phyloP scores from a whole-genome alignment of 2,329 filamentous ascomycete genomes.

The Penicillium sp. region DNA sequence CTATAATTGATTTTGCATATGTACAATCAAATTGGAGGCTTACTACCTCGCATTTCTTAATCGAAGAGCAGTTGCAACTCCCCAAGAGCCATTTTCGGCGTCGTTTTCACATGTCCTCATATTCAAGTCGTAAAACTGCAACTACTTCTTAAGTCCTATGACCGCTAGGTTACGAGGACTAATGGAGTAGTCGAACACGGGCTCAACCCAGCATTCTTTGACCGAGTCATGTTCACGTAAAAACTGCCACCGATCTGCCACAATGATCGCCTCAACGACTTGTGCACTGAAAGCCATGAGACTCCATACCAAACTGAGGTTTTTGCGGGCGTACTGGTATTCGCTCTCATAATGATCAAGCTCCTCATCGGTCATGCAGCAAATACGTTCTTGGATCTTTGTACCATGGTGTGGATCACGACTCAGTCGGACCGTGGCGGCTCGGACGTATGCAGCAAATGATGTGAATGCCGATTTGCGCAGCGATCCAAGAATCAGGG shows the following conservation, averaged over 20 bases:
- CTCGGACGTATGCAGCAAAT: slow-evolving; percentile 77
- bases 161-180: slow-evolving; percentile 93
- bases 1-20: too few relatives aligned
- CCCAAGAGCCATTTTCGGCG: too few relatives aligned
- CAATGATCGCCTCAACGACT: slow-evolving; percentile 87
- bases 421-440: slow-evolving; percentile 75
- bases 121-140: too few relatives aligned
- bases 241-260: slow-evolving; percentile 87
- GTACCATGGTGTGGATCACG: slow-evolving; percentile 64
- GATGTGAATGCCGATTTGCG: slow-evolving; percentile 77
- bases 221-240: slow-evolving; percentile 78
- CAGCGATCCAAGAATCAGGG: slow-evolving; percentile 80
- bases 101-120: too few relatives aligned
- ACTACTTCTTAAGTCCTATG: slow-evolving; percentile 78
- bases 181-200: slow-evolving; percentile 83
- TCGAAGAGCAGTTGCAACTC: too few relatives aligned
- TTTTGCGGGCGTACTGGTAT: slow-evolving; percentile 72
- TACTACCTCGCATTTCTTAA: too few relatives aligned
- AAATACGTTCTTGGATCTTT: slow-evolving; percentile 69
- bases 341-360: slow-evolving; percentile 70
- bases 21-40: too few relatives aligned
- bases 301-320: slow-evolving; percentile 86
- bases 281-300: slow-evolving; percentile 94
- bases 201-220: slow-evolving; percentile 83
- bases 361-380: slow-evolving; percentile 71